Base-by-base conservation (phyloP, 331 rosid species). In the Erythrophleum ivorense region DNA sequence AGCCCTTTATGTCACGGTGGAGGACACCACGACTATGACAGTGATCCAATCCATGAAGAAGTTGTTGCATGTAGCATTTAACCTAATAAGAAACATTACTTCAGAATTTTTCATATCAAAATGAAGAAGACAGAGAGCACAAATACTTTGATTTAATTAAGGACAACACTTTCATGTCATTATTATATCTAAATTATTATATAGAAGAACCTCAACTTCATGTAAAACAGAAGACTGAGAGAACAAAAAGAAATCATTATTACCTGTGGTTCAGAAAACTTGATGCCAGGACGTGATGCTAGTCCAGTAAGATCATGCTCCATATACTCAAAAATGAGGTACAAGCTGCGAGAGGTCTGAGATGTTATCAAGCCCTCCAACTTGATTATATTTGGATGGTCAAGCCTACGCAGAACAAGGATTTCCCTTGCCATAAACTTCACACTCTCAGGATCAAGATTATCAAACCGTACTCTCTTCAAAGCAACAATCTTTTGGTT, bases 361-460 rank as follows among this genome's bases (percentile, higher is more conserved):
- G 98, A 94, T 2, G 98, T 89, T 78, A 92, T 89, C 86, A 94
- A 89, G 62, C 96, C 91, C 89, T 93, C 97, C 88, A 96, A 82
- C 91, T 93, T 96, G 73, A 96, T 88, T 46, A 96, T 83, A 85
- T 96, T 93, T 70, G 94, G 97, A 86, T 96, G 99, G 85, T 93
- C 86, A 9, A 96, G 97, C 88, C 90, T 86, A 66, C 99, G 97
- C 82, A 96, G 84, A 85, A 96, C 83, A 84, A 91, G 85, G 79
- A 96, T 96, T 88, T 93, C 99, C 83, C 99, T 88, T 66, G 99
- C 97, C 99, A 96, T 96, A 79, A 96, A 96, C 91, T 89, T 92
- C 84, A 96, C 95, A 83, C 99, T 96, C 83, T 93, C 97, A 1
- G 89, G 85, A 84, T 93, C 97, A 58, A 91, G 95, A 88, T 88